Base-by-base conservation (phyloP, 192 early-diverging fungal genomes). In the Jimgerdemannia flammicorona region DNA sequence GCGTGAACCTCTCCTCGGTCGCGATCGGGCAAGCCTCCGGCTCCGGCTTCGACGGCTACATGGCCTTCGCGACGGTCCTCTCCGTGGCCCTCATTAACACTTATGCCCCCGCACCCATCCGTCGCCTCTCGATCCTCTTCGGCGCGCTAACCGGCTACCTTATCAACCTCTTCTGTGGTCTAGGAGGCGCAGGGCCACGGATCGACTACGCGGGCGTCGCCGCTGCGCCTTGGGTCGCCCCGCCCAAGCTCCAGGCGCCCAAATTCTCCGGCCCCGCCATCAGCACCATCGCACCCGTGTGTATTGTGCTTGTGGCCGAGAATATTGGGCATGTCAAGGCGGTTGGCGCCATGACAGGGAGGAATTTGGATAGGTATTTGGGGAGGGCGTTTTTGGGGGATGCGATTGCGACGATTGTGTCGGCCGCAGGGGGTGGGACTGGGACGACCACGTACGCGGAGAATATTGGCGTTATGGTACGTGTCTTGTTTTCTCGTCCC, bases 261-360 rank as follows among this genome's bases (percentile, higher is more conserved):
- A 74, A 76, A 17, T 87, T 90, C 72, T 73, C 83, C 41, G 78
- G 70, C 4, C 66, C 75, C n/a, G 87, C 87, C 63, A 86, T 90
- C 64, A 77, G 80, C 41, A 75, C 79, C 65, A 90, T 90, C 72
- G 78, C 82, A 10, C 88, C 88, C 73, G 88, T 87, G 11, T 80
- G 77, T 64, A 76, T 89, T 76, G 83, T 88, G 20, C 72, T 86
- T 44, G 64, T 86, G 14, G 88, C 87, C 40, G 88, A 90, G 76
- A 89, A 90, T 72, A 67, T 89, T 44, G 88, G 88, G 69, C 88
- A 90, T 41, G 81, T 89, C 66, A 84, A 87, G 66, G 87, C 88
- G 49, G 79, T 90, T 18, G 74, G 80, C 67, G 71, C 79, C 68
- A 90, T 90, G 77, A 77, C 88, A 8, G 73, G 79, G 29, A 70